Evolutionary conservation across 106 monocot species (phyloP).

Genomic region (Platanthera zijinensis): DNA sequence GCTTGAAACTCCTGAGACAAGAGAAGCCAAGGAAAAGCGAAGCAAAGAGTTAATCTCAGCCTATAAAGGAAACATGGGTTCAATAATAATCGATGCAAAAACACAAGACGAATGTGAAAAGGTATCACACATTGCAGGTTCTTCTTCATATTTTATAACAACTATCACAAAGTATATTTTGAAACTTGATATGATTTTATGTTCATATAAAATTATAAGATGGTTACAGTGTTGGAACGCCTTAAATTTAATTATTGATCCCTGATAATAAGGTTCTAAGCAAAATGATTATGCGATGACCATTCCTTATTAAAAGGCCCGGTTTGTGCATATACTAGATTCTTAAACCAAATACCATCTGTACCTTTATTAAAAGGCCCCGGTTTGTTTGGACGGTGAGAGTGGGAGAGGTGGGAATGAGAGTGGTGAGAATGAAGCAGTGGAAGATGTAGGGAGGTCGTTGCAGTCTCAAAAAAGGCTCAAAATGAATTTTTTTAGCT

Average conservation of each 20-base stretch:
- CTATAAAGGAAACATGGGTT: constrained; percentile 58
- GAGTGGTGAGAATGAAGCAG: too few species aligned
- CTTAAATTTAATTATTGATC: neutral
- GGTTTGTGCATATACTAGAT: neutral
- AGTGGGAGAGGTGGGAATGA: too few species aligned
- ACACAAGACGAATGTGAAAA: constrained; percentile 71
- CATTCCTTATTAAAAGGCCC: neutral
- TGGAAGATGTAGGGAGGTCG: too few species aligned
- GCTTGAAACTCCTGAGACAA: constrained; percentile 66
- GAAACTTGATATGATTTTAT: neutral
- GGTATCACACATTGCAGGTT: constrained; percentile 15
- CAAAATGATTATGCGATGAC: neutral
- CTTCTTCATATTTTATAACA: neutral
- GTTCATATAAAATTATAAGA: neutral
- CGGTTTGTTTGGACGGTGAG: too few species aligned
- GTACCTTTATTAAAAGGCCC: neutral
- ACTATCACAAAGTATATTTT: neutral
- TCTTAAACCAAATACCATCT: neutral
- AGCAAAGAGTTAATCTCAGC: constrained; percentile 63
- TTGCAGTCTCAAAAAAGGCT: too few species aligned
- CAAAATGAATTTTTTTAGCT: too few species aligned
- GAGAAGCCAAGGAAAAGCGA: constrained; percentile 54
- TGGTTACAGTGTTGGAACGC: neutral
- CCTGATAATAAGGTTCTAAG: neutral
- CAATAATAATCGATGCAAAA: constrained; percentile 65